A percentile compares a stretch with the other conserved stretches of the same genome.
Evolutionary conservation across 83 land plant species (phyloP).

Genomic region (Picea abies): DNA sequence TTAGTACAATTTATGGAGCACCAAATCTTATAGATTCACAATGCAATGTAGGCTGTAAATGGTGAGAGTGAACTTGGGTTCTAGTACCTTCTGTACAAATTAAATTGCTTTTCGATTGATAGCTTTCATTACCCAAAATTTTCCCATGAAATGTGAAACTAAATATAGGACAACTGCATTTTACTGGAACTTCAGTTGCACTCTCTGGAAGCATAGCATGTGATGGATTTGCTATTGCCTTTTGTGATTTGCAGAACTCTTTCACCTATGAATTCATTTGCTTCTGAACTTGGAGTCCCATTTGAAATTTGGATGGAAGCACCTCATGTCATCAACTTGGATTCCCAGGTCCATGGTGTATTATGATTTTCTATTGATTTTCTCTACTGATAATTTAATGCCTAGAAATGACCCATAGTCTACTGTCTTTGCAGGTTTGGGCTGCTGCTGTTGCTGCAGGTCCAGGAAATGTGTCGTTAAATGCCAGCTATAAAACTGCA

Average conservation of each 20-base stretch:
- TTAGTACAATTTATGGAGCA: neutral
- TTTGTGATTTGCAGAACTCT: constrained; percentile 65
- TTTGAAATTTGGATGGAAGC: constrained; percentile 93
- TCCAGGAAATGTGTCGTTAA: constrained; percentile 69
- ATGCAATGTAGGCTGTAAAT: neutral
- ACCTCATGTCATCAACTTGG: constrained; percentile 88
- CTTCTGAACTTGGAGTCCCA: constrained; percentile 95
- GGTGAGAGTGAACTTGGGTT: neutral
- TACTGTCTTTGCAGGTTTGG: constrained; percentile 62
- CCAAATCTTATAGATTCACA: neutral
- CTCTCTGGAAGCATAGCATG: neutral
- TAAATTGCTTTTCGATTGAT: neutral
- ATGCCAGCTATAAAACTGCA: constrained; percentile 97
- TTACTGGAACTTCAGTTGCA: neutral
- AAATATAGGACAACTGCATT: neutral
- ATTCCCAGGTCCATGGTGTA: constrained; percentile 67
- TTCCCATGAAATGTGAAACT: neutral
- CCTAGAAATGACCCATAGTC: neutral
- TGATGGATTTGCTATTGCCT: neutral
- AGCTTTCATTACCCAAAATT: neutral
- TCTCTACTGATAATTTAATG: neutral
- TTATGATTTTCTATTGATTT: neutral
- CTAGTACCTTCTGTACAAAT: neutral
- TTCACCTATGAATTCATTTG: constrained; percentile 90
- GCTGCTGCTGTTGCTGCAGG: constrained; percentile 71